Conservation (phyloP, 768 basidiomycete species). For the Xerocomellus chrysenteron region DNA sequence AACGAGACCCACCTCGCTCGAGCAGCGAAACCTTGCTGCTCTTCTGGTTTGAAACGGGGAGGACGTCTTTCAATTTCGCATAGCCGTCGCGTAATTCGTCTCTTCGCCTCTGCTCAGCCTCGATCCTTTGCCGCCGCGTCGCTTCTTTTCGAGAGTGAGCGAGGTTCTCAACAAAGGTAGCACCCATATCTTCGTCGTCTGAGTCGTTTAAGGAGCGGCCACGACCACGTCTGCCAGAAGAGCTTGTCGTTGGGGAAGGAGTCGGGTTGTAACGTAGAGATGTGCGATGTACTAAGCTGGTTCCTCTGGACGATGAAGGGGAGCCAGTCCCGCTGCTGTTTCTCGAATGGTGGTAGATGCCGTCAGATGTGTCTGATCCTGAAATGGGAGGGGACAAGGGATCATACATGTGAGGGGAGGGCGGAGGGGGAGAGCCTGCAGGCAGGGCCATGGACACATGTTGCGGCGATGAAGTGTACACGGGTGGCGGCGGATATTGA, state of each 20-base stretch:
- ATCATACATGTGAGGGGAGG: constrained; percentile 79
- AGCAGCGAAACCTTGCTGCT: constrained; percentile 87
- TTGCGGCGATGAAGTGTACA: constrained; percentile 61
- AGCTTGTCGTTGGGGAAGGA: constrained; percentile 73
- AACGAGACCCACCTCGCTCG: constrained; percentile 67
- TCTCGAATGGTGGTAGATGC: constrained; percentile 70
- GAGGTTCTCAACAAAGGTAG: constrained; percentile 64
- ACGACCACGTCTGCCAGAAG: constrained; percentile 63
- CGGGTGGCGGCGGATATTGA: constrained; percentile 59
- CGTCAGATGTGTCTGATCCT: constrained; percentile 89
- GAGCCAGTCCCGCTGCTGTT: constrained; percentile 76
- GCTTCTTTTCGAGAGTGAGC: constrained; percentile 82
- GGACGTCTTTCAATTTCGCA: constrained; percentile 80
- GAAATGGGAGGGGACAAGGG: constrained; percentile 83
- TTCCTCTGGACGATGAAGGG: constrained; percentile 72
- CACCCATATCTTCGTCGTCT: constrained; percentile 75
- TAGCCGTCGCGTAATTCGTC: constrained; percentile 91
- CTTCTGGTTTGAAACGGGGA: constrained; percentile 87
- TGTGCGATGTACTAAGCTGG: constrained; percentile 73
- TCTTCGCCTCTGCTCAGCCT: constrained; percentile 86
- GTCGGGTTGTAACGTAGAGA: constrained; percentile 75
- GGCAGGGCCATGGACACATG: constrained; percentile 66
- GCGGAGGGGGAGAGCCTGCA: constrained; percentile 68
- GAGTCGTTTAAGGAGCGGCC: constrained; percentile 71
- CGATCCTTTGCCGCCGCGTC: constrained; percentile 78